These are phyloP conservation scores for Sporothrix sp. DNA, from an alignment of 2,329 filamentous ascomycete genomes.

Conservation along the genomic window DNA sequence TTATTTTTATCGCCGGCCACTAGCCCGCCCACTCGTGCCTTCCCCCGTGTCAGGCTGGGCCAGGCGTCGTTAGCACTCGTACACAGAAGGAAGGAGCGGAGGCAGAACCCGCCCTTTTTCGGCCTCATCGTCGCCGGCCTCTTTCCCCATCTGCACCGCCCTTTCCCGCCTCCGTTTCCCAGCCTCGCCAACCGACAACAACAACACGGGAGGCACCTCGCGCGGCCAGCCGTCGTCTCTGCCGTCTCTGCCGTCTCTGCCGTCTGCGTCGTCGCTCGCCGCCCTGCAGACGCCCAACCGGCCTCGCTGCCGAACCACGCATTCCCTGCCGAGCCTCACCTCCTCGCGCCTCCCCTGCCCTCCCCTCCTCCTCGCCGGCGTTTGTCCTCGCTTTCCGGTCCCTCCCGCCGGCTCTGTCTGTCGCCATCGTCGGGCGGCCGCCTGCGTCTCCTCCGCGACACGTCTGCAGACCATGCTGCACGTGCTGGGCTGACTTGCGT, in stretches of 20 bases:
- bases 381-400: not conserved
- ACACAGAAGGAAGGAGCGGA: conserved; percentile 6
- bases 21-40: conserved; percentile 1
- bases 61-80: not conserved
- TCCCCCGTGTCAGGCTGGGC: conserved; percentile 1
- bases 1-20: conserved; percentile 8
- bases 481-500: too few relatives aligned
- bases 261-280: too few relatives aligned
- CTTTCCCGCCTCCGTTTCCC: not conserved
- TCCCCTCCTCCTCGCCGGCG: not conserved
- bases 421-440: not conserved
- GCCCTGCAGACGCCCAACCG: too few relatives aligned
- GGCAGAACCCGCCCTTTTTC: conserved; percentile 8
- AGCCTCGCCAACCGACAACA: conserved; percentile 1
- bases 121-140: conserved; percentile 7
- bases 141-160: not conserved
- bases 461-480: conserved; percentile 10
- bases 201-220: not conserved
- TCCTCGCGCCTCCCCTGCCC: not conserved
- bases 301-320: too few relatives aligned
- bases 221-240: too few relatives aligned
- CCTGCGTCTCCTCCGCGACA: too few relatives aligned
- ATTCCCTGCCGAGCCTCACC: not conserved
- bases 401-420: not conserved
- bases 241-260: too few relatives aligned